Evolutionary conservation across 1,139 yeast genomes (phyloP).

Genomic region (Blastobotrys aristatus): DNA sequence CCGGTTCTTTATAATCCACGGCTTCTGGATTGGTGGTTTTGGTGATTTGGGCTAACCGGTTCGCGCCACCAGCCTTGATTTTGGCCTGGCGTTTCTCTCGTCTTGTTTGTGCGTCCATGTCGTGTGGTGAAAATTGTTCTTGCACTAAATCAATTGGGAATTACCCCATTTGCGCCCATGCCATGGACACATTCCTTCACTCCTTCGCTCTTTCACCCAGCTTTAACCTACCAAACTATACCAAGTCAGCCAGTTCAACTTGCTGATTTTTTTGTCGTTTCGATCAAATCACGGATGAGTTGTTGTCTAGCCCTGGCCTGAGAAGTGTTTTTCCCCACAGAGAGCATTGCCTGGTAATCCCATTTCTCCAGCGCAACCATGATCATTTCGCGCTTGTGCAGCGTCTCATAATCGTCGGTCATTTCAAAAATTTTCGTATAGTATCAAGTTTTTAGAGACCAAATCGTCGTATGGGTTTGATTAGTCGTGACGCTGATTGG

Average conservation of each 20-base stretch:
- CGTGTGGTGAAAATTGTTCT: background rate
- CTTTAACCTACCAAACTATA: background rate
- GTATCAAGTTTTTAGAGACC: too few species aligned
- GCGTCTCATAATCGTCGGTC: conserved; percentile 22
- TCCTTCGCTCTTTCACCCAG: background rate
- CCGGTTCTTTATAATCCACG: conserved; percentile 15
- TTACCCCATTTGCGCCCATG: too few species aligned
- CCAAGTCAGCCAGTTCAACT: background rate
- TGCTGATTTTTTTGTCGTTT: conserved; percentile 1
- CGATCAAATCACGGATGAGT: conserved; percentile 1
- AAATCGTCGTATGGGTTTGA: too few species aligned
- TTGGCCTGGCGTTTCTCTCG: conserved; percentile 38
- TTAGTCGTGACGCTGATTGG: conserved; percentile 3
- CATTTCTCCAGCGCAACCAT: conserved; percentile 18
- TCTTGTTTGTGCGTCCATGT: conserved; percentile 29
- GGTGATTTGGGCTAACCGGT: conserved; percentile 37
- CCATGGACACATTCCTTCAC: too few species aligned
- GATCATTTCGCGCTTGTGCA: conserved; percentile 16
- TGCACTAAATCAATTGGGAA: background rate
- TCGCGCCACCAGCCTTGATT: conserved; percentile 33
- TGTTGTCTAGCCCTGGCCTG: conserved; percentile 6
- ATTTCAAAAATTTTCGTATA: background rate
- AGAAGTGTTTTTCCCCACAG: conserved; percentile 1
- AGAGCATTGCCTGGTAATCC: conserved; percentile 18
- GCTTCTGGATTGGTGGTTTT: conserved; percentile 26